Conservation (phyloP, 805 yeast species). For the Sporopachydermia lactativora region DNA sequence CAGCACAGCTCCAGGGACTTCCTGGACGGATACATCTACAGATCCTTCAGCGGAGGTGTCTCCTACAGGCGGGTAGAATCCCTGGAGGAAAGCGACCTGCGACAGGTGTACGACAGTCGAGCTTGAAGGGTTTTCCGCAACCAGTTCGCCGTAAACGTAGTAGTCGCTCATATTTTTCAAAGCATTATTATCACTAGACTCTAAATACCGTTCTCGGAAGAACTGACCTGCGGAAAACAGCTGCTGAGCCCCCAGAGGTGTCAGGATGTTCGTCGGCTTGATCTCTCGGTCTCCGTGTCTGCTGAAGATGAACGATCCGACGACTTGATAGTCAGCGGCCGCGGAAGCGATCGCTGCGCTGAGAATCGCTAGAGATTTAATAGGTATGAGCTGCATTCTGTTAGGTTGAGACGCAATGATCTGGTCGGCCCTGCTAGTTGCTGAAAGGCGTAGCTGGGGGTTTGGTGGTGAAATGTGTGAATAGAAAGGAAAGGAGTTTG, state of each 20-base stretch:
- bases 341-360: not conserved
- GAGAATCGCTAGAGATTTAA: not conserved
- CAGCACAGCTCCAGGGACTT: conserved; percentile 15
- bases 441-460: no score
- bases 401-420: no score
- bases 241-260: conserved; percentile 28
- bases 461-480: no score
- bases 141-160: conserved; percentile 23
- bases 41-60: conserved; percentile 10
- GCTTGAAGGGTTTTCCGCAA: conserved; percentile 23
- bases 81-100: conserved; percentile 31
- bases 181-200: conserved; percentile 15
- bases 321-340: conserved; percentile 16
- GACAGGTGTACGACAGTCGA: conserved; percentile 26
- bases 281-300: conserved; percentile 36
- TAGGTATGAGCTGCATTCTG: conserved; percentile 5
- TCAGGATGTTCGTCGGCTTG: conserved; percentile 29
- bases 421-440: no score
- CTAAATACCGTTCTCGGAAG: conserved; percentile 30
- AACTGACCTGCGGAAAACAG: conserved; percentile 26
- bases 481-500: no score
- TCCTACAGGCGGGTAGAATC: conserved; percentile 30
- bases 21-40: conserved; percentile 10
- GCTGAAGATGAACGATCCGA: conserved; percentile 32
- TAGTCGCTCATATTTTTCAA: conserved; percentile 15